Evolutionary conservation across 768 basidiomycete genomes (phyloP), one percentile per base, ranked within the genome.

Genomic region (Auriscalpium vulgare): DNA sequence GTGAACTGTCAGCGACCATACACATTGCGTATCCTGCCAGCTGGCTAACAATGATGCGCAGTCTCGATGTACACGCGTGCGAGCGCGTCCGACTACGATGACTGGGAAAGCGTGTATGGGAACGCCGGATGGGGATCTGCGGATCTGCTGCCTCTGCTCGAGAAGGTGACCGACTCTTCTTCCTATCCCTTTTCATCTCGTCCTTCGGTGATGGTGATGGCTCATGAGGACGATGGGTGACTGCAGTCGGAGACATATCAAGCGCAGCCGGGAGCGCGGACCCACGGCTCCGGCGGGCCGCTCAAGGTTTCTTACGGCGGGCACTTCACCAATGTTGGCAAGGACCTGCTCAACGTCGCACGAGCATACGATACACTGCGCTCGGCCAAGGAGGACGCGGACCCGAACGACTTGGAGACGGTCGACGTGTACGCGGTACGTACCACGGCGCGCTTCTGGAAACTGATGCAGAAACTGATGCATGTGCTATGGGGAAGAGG

Each of bases 51-150:
- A 4, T 3, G 29, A 29, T 29, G 29, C 29, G 29, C 40, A 61
- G 60, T 50, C 45, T 50, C 53, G 65, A 73, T 80, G 73, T 86
- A 85, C 58, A 78, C 75, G 0, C 77, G 85, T 23, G 77, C 81
- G 14, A 67, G 80, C 8, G 78, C 81, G 1, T 84, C 83, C 0
- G 85, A 87, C 63, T 85, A 80, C 50, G 81, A 87, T 58, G 80
- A 80, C 51, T 86, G 84, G 85, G 77, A 78, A 58, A 59, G 43
- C 1, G 64, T 71, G 2, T 66, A 78, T 23, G 73, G 72, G 4
- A 85, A 85, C 63, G 67, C 75, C 1, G 85, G 84, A 2, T 87
- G 85, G 85, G 73, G 82, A 5, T 79, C 80, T 0, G 69, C 73
- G 49, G 71, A 80, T 34, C 63, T 87, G 5, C 76, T 86, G 35